phyloP scores from a whole-genome alignment of 139 green algal genomes.

The Trebouxia sp. region DNA sequence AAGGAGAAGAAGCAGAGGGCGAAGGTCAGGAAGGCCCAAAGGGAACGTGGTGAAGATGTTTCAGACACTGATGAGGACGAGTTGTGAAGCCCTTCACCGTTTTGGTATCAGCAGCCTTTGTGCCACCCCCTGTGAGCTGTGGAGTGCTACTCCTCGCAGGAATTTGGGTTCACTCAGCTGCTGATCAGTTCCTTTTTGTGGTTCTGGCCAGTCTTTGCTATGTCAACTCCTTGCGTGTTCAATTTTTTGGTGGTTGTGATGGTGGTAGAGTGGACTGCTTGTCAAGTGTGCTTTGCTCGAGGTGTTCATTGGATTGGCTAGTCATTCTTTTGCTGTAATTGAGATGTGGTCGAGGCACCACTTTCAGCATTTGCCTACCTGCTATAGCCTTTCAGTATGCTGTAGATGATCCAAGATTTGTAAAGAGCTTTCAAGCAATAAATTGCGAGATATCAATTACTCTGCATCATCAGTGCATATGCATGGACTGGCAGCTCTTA shows the following conservation, averaged over 20 bases:
- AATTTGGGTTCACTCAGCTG: not conserved
- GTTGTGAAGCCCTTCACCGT: not conserved
- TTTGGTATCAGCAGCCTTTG: not conserved
- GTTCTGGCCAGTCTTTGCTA: slow-evolving; percentile 14
- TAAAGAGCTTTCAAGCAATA: too few relatives aligned
- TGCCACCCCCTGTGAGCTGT: slow-evolving; percentile 10
- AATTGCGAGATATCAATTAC: too few relatives aligned
- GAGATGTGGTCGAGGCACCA: too few relatives aligned
- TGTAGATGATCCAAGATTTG: too few relatives aligned
- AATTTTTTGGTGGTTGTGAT: not conserved
- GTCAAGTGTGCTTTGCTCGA: not conserved
- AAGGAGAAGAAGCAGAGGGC: slow-evolving; percentile 61
- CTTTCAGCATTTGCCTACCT: too few relatives aligned
- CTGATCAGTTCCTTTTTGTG: slow-evolving; percentile 23
- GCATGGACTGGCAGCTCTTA: too few relatives aligned
- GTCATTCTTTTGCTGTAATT: too few relatives aligned
- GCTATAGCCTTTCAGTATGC: too few relatives aligned
- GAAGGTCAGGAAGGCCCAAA: slow-evolving; percentile 54
- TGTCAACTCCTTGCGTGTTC: too few relatives aligned
- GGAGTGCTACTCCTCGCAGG: slow-evolving; percentile 13
- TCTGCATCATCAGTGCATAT: too few relatives aligned
- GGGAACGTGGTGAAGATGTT: slow-evolving; percentile 78
- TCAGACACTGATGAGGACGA: slow-evolving; percentile 71
- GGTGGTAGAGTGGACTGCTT: slow-evolving; percentile 13
- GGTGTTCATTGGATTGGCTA: too few relatives aligned